Evolutionary conservation across 169 alveolate genomes (phyloP), one percentile per base, ranked within the genome.

Genomic region (Besnoitia besnoiti): DNA sequence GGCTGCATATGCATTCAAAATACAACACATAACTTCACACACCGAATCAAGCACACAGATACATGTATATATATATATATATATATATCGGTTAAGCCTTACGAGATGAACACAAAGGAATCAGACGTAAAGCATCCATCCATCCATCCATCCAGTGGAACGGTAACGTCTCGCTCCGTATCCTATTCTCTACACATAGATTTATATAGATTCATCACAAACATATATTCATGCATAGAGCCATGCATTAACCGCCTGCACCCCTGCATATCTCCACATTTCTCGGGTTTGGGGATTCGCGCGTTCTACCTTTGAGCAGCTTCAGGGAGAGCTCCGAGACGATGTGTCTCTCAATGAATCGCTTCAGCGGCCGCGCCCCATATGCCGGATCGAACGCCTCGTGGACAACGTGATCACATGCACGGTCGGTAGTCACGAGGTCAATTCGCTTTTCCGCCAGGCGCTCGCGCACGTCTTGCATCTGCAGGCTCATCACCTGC

Each of bases 381-480:
- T 73, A 92, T 33, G 88, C 95, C 3, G 96, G 94, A 73, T 90
- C 91, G 82, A 77, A 92, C 42, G 98, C 98, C 51, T 94, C 82
- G 62, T 97, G 98, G 7, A 97, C 98, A 4, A 97, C 94, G 93
- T 96, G 94, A 40, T 94, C 93, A 55, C 96, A 84, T 50, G 98
- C 98, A 44, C 97, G 96, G 76, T 96, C 98, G 77, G 96, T 98
- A 30, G 96, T 93, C 42, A 85, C 84, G n/a, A 97, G 92, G 90
- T 96, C 95, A 46, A 97, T 93, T 88, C 96, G 95, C 94, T 96
- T 96, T 85, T 97, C 98, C 16, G 94, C 73, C 19, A 97, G 94
- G 35, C 98, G 93, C 37, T 96, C 97, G n/a, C 97, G 95, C 33
- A 97, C 95, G 89, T 96, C 95, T 46, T 77, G 94, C 91, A 97